Conservation (phyloP, 805 yeast species). For the Lachancea fermentati region DNA sequence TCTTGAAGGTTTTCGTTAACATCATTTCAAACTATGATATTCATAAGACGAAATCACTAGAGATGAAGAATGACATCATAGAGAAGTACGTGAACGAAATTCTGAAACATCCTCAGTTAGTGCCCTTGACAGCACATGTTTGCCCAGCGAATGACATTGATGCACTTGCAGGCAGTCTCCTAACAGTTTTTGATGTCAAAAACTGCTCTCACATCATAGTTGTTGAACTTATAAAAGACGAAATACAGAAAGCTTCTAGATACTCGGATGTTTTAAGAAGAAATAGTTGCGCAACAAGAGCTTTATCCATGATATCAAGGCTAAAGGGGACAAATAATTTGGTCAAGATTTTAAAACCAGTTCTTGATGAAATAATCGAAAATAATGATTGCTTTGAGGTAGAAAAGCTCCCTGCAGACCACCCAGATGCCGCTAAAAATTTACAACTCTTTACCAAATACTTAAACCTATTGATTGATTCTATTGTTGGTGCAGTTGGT, state of each 20-base stretch:
- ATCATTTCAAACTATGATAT: constrained; percentile 40
- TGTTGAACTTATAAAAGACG: constrained; percentile 50
- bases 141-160: constrained; percentile 70
- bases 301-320: constrained; percentile 65
- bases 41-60: constrained; percentile 27
- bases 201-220: constrained; percentile 44
- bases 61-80: constrained; percentile 20
- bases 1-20: constrained; percentile 70
- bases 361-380: constrained; percentile 48
- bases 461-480: constrained; percentile 50
- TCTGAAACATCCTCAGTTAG: constrained; percentile 38
- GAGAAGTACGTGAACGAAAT: constrained; percentile 29
- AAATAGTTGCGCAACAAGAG: constrained; percentile 75
- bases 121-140: constrained; percentile 48
- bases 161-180: constrained; percentile 59
- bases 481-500: constrained; percentile 50
- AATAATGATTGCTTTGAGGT: constrained; percentile 56
- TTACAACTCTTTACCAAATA: constrained; percentile 48
- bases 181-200: constrained; percentile 46
- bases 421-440: constrained; percentile 37
- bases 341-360: constrained; percentile 45
- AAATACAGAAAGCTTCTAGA: constrained; percentile 53
- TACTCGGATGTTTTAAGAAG: constrained; percentile 72
- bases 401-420: constrained; percentile 42
- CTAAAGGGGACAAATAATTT: constrained; percentile 61